Base-by-base conservation (phyloP, 495 filamentous ascomycete genomes). In the Neurospora tetraspora region DNA sequence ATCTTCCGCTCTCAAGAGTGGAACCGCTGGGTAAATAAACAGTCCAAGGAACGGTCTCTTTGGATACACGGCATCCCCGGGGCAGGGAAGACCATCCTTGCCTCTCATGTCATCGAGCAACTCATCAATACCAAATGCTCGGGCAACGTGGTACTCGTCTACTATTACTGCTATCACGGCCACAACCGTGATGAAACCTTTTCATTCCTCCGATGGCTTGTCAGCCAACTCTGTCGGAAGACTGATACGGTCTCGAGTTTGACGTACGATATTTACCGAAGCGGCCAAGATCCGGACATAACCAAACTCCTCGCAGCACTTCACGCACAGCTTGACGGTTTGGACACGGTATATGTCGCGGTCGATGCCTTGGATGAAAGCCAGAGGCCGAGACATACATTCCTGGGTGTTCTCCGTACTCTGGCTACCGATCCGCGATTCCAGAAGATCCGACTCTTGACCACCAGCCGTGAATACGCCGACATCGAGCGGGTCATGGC, bases 41-140 rank as follows among this genome's bases (percentile, higher is more conserved):
- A 40, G 12, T 59, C 69, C 7, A 34, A 72, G 36, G 20, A 36
- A 23, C 79, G 77, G 1, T 81, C 73, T 43, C 70, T 84, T 7
- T 83, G 81, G 82, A 79, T 84, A 7, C 73, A 79, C 45, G 83
- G 83, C 5, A 84, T 85, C 12, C 83, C 81, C 2, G 83, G 83
- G 1, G 78, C 81, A 27, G 83, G 83, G 14, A 85, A 85, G 70
- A 81, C 82, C 27, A 75, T 84, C 7, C 74, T 84, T 2, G 75
- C 77, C 5, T 82, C 81, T 14, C 77, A 77, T 37, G 59, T 82
- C 34, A 80, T 81, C 40, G 74, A 81, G 38, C 36, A 70, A 16
- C 11, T 74, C 23, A 71, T 78, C 43, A 72, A 71, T 1, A 31
- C 12, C 20, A 71, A 78, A 34, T 81, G 79, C 70, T 34, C 37